Evolutionary conservation across 1,284 basidiomycete species (phyloP), one percentile per base, ranked within the genome.

Genomic region (Schizopora paradoxa): DNA sequence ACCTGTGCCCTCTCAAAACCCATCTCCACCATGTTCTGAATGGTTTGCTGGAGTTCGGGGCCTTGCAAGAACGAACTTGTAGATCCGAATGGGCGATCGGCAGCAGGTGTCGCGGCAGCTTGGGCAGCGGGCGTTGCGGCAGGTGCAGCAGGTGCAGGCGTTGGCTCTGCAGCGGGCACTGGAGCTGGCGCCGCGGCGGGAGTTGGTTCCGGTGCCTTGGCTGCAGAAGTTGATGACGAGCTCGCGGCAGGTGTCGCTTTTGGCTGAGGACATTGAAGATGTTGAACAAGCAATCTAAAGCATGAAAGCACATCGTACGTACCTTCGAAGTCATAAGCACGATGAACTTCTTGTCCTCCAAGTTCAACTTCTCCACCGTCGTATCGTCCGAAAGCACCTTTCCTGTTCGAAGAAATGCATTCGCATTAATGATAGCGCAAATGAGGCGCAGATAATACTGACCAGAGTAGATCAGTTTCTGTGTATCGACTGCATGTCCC

Each of bases 311-410:
- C 4, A 33, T 33, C 36, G 8, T 19, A 61, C 69, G 51, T 54
- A 93, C 92, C 81, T 97, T 99, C 45, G 91, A 83, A 36, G 98
- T 90, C 95, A 99, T 99, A 38, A 99, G 79, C 14, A 99, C 96
- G 49, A 99, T 73, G 71, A 99, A 99, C 65, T 97, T 95, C 72
- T 97, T 99, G 69, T 99, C 95, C 70, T 97, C 95, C 73, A 99
- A 90, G 51, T 87, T 84, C 61, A 87, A 90, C 47, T 86, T 86
- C 54, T 81, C 88, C 31, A 99, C 77, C 1, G 86, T 87, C 73
- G 93, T 93, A 49, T 84, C 79, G 66, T 99, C 93, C 14, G 79
- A 66, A 31, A 99, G 75, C 40, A 99, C 88, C 73, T 97, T 96
- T 51, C 95, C 95, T 93, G 60, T 21, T 26, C 16, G 22, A 21